Percentiles rank a stretch among this genome's conserved stretches.
Evolutionary conservation across 2,329 filamentous ascomycete species (phyloP).

Genomic region (Paecilomyces sp.): DNA sequence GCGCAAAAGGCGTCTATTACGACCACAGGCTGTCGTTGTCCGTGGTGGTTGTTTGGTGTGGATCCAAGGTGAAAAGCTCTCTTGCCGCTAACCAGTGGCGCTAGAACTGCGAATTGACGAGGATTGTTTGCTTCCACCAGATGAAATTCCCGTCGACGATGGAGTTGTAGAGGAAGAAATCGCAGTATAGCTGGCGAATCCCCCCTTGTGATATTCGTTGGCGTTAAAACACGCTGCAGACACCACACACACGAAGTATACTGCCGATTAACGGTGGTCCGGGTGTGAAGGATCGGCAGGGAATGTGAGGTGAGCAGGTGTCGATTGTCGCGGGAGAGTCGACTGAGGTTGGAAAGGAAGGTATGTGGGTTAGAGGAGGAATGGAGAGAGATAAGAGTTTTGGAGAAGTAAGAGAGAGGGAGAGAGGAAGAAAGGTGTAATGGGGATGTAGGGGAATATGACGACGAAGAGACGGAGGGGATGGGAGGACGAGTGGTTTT

Average conservation of each 20-base stretch:
- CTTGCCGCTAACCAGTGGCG: not conserved
- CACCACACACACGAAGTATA: not conserved
- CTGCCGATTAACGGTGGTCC: constrained; percentile 9
- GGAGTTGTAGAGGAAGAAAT: not conserved
- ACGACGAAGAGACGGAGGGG: constrained; percentile 1
- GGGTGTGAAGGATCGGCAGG: constrained; percentile 13
- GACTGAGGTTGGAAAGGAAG: constrained; percentile 5
- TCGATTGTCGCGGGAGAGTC: constrained; percentile 1
- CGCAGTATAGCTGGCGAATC: not conserved
- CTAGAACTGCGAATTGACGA: not conserved
- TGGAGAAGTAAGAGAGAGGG: constrained; percentile 7
- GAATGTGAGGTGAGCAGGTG: constrained; percentile 7
- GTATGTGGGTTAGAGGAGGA: constrained; percentile 6
- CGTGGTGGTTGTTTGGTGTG: not conserved
- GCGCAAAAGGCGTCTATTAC: not conserved
- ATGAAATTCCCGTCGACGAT: not conserved
- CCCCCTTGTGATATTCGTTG: not conserved
- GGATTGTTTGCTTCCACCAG: not conserved
- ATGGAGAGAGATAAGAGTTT: constrained; percentile 10
- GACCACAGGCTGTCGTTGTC: not conserved
- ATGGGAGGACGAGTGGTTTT: constrained; percentile 6
- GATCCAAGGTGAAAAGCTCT: not conserved
- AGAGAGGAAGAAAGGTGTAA: not conserved
- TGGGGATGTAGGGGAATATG: not conserved
- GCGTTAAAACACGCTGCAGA: constrained; percentile 5